phyloP scores from a whole-genome alignment of 805 yeast genomes.

The Kregervanrija fluxuum region DNA sequence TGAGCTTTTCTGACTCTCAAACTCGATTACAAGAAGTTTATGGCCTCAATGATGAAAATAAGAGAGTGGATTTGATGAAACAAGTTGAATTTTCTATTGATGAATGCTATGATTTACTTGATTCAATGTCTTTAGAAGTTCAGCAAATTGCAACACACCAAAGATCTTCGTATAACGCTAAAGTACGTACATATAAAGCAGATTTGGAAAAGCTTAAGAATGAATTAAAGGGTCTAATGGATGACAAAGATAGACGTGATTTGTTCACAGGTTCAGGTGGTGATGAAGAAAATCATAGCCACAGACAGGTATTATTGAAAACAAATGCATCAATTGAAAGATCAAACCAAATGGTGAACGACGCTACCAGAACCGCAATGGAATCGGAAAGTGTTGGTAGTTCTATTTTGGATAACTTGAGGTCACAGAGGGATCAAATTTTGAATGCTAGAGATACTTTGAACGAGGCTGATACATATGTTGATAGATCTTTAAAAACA shows the following conservation, averaged over 20 bases:
- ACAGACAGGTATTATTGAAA: constrained; percentile 72
- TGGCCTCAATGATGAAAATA: constrained; percentile 37
- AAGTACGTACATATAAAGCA: constrained; percentile 62
- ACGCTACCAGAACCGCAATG: constrained; percentile 81
- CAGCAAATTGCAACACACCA: constrained; percentile 72
- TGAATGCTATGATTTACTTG: constrained; percentile 72
- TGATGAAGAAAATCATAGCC: constrained; percentile 40
- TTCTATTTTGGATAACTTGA: constrained; percentile 75
- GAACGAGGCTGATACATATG: constrained; percentile 86
- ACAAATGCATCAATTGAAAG: constrained; percentile 78
- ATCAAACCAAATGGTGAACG: constrained; percentile 74
- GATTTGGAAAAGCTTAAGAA: constrained; percentile 52
- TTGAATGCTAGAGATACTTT: constrained; percentile 79
- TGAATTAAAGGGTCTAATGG: constrained; percentile 48
- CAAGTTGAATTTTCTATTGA: constrained; percentile 65
- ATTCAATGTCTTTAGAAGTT: constrained; percentile 83
- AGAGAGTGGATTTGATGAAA: constrained; percentile 46
- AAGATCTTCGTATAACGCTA: constrained; percentile 66
- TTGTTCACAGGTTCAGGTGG: constrained; percentile 55
- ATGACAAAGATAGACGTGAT: constrained; percentile 63
- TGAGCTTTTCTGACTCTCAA: constrained; percentile 62
- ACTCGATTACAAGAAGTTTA: constrained; percentile 53
- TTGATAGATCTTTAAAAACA: constrained; percentile 82
- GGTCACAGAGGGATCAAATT: constrained; percentile 92
- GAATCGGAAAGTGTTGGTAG: constrained; percentile 94